phyloP scores from a whole-genome alignment of 306 rosid genomes.

The Rosa rugosa region DNA sequence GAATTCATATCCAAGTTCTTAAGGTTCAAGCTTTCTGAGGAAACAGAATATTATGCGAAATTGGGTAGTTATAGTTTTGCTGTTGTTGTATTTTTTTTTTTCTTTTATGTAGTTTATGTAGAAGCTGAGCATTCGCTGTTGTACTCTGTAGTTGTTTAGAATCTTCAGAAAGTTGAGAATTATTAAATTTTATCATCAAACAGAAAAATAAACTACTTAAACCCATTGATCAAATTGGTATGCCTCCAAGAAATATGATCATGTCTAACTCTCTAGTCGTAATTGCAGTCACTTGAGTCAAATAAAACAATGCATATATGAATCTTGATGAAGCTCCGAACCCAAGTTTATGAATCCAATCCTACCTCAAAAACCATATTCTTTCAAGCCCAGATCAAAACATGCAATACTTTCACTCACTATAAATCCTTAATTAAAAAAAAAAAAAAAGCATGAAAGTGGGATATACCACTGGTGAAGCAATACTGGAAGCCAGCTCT shows the following conservation, averaged over 20 bases:
- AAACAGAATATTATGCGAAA: neutral
- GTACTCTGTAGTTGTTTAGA: neutral
- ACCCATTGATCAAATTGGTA: neutral
- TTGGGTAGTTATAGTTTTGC: neutral
- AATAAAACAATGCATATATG: neutral
- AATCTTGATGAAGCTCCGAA: neutral
- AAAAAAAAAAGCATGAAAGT: neutral
- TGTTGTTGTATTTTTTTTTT: neutral
- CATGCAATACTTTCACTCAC: neutral
- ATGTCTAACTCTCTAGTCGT: neutral
- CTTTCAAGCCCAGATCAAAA: neutral
- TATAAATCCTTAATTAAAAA: neutral
- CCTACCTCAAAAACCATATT: neutral
- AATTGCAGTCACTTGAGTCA: neutral
- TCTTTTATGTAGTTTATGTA: neutral
- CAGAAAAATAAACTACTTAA: neutral
- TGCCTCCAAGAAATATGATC: neutral
- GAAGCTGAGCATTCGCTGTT: neutral
- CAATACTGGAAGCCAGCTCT: conserved; percentile 69
- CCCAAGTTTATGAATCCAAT: neutral
- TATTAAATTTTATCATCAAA: neutral
- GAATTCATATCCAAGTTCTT: neutral
- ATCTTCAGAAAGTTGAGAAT: neutral
- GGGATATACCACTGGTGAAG: conserved; percentile 68
- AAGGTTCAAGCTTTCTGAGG: neutral